Conservation (phyloP, 306 rosid species). For the Biancaea sappan region DNA sequence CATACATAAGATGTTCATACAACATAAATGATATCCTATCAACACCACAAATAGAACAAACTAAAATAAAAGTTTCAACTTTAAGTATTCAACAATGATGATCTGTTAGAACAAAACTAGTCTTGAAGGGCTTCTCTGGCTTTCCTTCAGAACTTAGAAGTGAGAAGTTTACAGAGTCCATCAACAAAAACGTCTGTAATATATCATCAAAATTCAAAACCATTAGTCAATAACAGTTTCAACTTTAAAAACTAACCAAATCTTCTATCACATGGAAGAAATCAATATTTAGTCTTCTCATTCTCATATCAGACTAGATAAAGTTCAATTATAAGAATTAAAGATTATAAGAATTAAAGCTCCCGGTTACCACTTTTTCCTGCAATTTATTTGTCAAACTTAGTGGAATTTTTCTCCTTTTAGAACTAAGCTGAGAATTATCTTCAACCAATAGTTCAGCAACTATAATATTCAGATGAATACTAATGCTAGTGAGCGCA, state of each 20-base stretch:
- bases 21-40: too few species aligned
- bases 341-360: neutral
- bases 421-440: conserved; percentile 2
- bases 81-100: too few species aligned
- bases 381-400: neutral
- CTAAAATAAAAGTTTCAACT: too few species aligned
- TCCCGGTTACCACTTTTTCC: neutral
- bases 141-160: neutral
- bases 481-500: neutral
- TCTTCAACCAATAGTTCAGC: neutral
- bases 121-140: conserved; percentile 6
- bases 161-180: neutral
- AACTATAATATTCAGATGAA: conserved; percentile 1
- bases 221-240: neutral
- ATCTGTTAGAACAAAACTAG: neutral
- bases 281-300: neutral
- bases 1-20: too few species aligned
- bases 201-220: neutral
- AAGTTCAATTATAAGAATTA: neutral
- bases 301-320: too few species aligned
- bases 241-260: neutral
- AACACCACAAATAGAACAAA: too few species aligned
- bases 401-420: neutral
- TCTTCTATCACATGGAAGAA: conserved; percentile 2
- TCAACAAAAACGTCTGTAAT: conserved; percentile 17